Evolutionary conservation across 495 filamentous ascomycete genomes (phyloP).

Genomic region (Peziza echinospora): DNA sequence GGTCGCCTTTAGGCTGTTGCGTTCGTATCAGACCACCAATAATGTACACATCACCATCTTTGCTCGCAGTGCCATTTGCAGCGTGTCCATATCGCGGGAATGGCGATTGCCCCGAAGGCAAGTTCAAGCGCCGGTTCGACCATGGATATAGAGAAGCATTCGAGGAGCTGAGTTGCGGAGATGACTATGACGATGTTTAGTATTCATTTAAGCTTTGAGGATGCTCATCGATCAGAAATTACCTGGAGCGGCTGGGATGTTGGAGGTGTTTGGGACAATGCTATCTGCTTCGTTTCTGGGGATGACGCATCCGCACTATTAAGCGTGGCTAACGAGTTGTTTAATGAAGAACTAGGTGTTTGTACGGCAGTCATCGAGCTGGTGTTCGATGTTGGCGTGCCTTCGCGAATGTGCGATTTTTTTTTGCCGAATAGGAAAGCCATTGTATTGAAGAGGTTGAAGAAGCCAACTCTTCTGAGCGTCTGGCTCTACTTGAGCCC

Average conservation of each 20-base stretch:
- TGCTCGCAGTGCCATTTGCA: conserved; percentile 76
- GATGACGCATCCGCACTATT: not conserved
- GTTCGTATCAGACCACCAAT: conserved; percentile 95
- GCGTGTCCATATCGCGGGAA: conserved; percentile 96
- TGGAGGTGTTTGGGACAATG: conserved; percentile 19
- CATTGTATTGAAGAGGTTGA: conserved; percentile 25
- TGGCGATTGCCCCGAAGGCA: conserved; percentile 64
- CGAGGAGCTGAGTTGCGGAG: conserved; percentile 16
- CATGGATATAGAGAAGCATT: conserved; percentile 60
- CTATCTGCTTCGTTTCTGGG: conserved; percentile 22
- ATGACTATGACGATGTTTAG: no score
- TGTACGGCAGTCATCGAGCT: conserved; percentile 28
- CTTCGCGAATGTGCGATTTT: conserved; percentile 24
- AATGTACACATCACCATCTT: conserved; percentile 91
- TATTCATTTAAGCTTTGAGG: no score
- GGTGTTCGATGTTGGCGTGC: conserved; percentile 18
- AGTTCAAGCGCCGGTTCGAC: conserved; percentile 75
- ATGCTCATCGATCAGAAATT: conserved; percentile 4
- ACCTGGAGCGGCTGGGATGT: not conserved
- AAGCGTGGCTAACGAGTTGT: conserved; percentile 29
- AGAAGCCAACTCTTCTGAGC: not conserved
- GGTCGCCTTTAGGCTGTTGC: conserved; percentile 81
- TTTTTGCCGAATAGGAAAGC: conserved; percentile 44
- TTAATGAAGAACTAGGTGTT: conserved; percentile 41
- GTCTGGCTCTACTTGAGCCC: no score